Conservation (phyloP, 2,329 filamentous ascomycete species). For the Ophioceras dolichostomum region DNA sequence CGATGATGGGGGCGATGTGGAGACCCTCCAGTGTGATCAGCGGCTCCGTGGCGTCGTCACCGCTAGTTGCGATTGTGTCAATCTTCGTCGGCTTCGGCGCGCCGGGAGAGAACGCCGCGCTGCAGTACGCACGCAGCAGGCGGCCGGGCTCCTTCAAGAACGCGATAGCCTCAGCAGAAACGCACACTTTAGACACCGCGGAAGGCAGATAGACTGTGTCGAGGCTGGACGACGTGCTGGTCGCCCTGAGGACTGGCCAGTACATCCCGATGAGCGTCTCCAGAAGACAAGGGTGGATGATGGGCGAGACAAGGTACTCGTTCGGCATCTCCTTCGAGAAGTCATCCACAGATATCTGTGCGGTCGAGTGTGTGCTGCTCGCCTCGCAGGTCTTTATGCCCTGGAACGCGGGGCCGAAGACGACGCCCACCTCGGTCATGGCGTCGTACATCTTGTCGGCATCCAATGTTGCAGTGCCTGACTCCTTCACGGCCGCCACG, state of each 20-base stretch:
- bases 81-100: constrained; percentile 22
- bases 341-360: constrained; percentile 21
- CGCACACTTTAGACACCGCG: constrained; percentile 23
- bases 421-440: constrained; percentile 31
- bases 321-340: constrained; percentile 26
- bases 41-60: constrained; percentile 15
- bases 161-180: constrained; percentile 18
- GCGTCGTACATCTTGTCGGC: constrained; percentile 29
- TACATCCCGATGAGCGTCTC: constrained; percentile 28
- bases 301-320: constrained; percentile 16
- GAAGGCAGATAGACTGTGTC: constrained; percentile 29
- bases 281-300: constrained; percentile 25
- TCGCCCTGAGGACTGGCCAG: constrained; percentile 23
- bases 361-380: constrained; percentile 17
- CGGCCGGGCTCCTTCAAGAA: constrained; percentile 15
- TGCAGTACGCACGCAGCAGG: constrained; percentile 22
- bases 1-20: constrained; percentile 26
- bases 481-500: constrained; percentile 15
- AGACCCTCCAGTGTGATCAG: constrained; percentile 21
- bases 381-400: constrained; percentile 32
- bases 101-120: constrained; percentile 14
- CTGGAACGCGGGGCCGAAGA: constrained; percentile 39
- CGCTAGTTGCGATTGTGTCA: constrained; percentile 19
- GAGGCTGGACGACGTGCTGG: constrained; percentile 13
- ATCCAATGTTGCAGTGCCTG: constrained; percentile 16